A percentile compares a stretch with the other conserved stretches of the same genome.
Conservation (phyloP, 2,329 filamentous ascomycete species). For the Colletotrichum gigasporum region DNA sequence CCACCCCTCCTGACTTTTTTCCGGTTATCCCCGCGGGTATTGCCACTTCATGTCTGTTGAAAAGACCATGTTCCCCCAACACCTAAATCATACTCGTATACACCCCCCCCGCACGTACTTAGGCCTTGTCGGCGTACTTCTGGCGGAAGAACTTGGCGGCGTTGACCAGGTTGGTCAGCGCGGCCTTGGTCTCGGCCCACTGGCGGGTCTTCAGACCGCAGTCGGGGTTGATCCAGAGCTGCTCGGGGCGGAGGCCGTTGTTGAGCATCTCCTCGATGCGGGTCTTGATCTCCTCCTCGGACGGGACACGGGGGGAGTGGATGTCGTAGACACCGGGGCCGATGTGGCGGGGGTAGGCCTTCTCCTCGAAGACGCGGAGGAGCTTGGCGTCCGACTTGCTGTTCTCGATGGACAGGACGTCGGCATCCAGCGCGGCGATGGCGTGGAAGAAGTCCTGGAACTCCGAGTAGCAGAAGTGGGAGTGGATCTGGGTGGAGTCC, state of each 20-base stretch:
- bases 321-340: conserved; percentile 99
- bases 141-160: conserved; percentile 96
- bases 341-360: conserved; percentile 97
- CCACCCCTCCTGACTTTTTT: conserved; percentile 29
- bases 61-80: conserved; percentile 33
- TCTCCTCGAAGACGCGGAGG: conserved; percentile 97
- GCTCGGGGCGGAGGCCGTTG: conserved; percentile 90
- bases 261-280: conserved; percentile 97
- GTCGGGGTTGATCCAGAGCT: conserved; percentile 99
- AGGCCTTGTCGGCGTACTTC: conserved; percentile 70
- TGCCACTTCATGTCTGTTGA: conserved; percentile 34
- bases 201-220: conserved; percentile 99
- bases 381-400: conserved; percentile 99
- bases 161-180: conserved; percentile 95
- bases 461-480: conserved; percentile 99
- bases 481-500: conserved; percentile 99
- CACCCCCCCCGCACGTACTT: conserved; percentile 13
- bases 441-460: conserved; percentile 99
- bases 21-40: conserved; percentile 34
- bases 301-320: conserved; percentile 97
- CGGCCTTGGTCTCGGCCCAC: conserved; percentile 98
- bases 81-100: conserved; percentile 33
- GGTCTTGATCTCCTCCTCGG: conserved; percentile 98
- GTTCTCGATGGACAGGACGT: conserved; percentile 99
- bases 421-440: conserved; percentile 96